Evolutionary conservation across 805 yeast genomes (phyloP), one percentile per base, ranked within the genome.

Genomic region (Metschnikowia lunata): DNA sequence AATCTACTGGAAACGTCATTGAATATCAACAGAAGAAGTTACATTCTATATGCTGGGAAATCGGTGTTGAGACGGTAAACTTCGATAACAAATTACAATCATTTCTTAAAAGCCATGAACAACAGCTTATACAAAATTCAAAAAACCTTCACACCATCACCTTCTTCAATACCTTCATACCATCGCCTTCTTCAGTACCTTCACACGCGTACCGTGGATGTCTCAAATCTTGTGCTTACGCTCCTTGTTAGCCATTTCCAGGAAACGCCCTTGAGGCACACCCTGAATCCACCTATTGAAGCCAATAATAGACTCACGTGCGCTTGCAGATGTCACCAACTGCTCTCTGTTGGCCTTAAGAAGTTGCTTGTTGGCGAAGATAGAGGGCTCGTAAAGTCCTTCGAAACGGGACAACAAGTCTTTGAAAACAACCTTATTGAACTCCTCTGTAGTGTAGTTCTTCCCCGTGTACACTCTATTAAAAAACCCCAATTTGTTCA

Each of bases 201-300:
- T 18, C 23, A 18, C 23, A 5, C 23, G 23, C 23, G 3, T 5
- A 18, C 23, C 23, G 23, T 18, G 23, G 23, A 18, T 29, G 34
- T n/a, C 34, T 39, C 62, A 83, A 50, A 83, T 57, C 66, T 85
- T 85, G 59, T 84, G 89, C 57, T 75, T 76, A 40, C 79, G 71
- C 44, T 74, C 68, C 59, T 78, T 82, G 38, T 62, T 61, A 33
- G 79, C 71, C 56, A 87, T 61, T 54, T 72, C 72, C 31, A 63
- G 63, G 60, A 87, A 88, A 39, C 88, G 77, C 13, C 46, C 45
- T 61, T 85, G 93, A 0, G 96, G 96, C 46, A 75, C 72, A 34
- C 91, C 90, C 40, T 74, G 67, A 34, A 83, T 66, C 85, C 93
- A 88, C 56, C 78, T 78, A 42, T 73, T 71, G 46, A 86, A 72